phyloP scores from a whole-genome alignment of 148 eudicot species.

The Chenopodium quinoa region DNA sequence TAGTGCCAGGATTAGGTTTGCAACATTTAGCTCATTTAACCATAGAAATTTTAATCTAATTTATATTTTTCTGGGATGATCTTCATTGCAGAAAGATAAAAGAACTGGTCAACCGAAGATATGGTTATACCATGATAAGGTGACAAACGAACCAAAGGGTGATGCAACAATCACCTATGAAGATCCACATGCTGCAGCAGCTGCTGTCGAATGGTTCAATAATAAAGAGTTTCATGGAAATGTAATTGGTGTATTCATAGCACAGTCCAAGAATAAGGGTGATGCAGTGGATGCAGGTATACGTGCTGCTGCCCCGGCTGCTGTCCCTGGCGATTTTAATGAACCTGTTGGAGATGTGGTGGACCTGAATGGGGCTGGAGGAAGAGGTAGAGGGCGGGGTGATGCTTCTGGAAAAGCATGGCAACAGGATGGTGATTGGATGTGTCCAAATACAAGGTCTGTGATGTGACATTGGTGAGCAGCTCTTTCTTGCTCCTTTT shows the following conservation, averaged over 20 bases:
- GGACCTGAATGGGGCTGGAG: constrained; percentile 53
- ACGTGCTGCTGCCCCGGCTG: constrained; percentile 41
- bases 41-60: no score
- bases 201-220: constrained; percentile 98
- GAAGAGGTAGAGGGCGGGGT: constrained; percentile 78
- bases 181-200: constrained; percentile 95
- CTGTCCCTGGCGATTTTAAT: constrained; percentile 35
- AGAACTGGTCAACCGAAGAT: constrained; percentile 87
- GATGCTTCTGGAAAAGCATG: constrained; percentile 80
- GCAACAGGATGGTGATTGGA: constrained; percentile 99
- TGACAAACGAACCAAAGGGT: constrained; percentile 89
- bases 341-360: constrained; percentile 44
- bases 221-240: constrained; percentile 89
- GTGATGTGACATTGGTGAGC: constrained; percentile 98
- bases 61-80: neutral
- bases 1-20: neutral
- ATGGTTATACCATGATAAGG: constrained; percentile 90
- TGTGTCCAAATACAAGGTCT: constrained; percentile 99
- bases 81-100: constrained; percentile 70
- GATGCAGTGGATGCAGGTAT: constrained; percentile 44
- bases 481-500: constrained; percentile 63
- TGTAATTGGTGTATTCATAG: constrained; percentile 70
- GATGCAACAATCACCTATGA: constrained; percentile 97
- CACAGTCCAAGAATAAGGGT: constrained; percentile 89
- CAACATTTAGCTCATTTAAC: neutral